A percentile compares a stretch with the other conserved stretches of the same genome.
Evolutionary conservation across 163 green algal species (phyloP).

Genomic region (Volvox carteri): DNA sequence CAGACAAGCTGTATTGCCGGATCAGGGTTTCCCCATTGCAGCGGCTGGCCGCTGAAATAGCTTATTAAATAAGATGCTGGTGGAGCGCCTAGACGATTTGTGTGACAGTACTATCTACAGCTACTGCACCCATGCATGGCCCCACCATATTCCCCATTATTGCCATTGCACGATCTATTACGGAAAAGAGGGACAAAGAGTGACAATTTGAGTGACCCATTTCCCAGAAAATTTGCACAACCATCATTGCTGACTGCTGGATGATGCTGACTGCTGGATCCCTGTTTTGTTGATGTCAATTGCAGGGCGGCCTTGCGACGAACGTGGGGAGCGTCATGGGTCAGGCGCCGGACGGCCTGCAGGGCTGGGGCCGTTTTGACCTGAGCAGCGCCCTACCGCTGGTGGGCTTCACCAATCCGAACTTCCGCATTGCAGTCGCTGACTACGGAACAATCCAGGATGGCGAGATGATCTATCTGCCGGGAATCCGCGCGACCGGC

Average conservation of each 20-base stretch:
- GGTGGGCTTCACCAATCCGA: slow-evolving; percentile 14
- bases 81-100: no score
- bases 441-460: slow-evolving; percentile 8
- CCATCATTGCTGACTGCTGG: no score
- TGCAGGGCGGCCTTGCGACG: not conserved
- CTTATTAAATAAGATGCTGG: no score
- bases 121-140: no score
- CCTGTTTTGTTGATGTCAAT: no score
- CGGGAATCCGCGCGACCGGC: slow-evolving; percentile 17
- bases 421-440: slow-evolving; percentile 10
- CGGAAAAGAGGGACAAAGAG: no score
- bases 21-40: not conserved
- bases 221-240: no score
- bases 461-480: not conserved
- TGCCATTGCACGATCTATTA: no score
- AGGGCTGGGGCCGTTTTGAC: slow-evolving; percentile 42
- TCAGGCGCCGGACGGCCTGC: not conserved
- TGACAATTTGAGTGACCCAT: no score
- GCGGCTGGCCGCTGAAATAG: not conserved
- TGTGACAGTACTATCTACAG: no score
- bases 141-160: no score
- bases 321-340: not conserved
- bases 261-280: no score
- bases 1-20: not conserved
- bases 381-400: slow-evolving; percentile 17